phyloP scores from a whole-genome alignment of 352 stramenopile genomes.

The Thalassiosira mediterranea region DNA sequence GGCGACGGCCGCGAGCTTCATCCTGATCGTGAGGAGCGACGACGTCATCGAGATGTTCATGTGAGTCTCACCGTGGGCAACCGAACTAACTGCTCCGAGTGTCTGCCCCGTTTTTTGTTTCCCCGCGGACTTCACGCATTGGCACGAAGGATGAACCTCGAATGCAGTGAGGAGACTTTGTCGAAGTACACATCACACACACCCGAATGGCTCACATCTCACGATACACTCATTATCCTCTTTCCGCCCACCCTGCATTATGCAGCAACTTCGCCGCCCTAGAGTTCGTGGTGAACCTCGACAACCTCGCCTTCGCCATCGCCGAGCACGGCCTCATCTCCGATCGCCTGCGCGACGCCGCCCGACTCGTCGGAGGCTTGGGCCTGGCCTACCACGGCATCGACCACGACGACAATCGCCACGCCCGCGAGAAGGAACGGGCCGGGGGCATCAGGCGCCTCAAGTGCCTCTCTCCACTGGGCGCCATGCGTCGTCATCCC shows the following conservation, averaged over 20 bases:
- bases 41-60: conserved; percentile 28
- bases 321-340: conserved; percentile 13
- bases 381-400: background rate
- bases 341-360: conserved; percentile 12
- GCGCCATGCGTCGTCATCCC: background rate
- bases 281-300: conserved; percentile 22
- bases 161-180: too few relatives aligned
- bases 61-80: background rate
- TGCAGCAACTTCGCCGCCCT: conserved; percentile 21
- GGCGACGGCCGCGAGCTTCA: conserved; percentile 7
- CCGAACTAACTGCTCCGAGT: background rate
- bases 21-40: conserved; percentile 7
- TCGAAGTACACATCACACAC: too few relatives aligned
- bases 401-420: background rate
- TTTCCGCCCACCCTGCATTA: background rate
- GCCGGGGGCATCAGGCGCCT: background rate
- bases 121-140: too few relatives aligned
- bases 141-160: too few relatives aligned
- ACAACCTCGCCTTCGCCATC: conserved; percentile 23
- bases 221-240: background rate
- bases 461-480: conserved; percentile 4
- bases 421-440: background rate
- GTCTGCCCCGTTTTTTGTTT: too few relatives aligned
- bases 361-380: background rate
- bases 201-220: too few relatives aligned